Evolutionary conservation across 257 asterid species (phyloP).

Genomic region (Solanum ossicruentum): DNA sequence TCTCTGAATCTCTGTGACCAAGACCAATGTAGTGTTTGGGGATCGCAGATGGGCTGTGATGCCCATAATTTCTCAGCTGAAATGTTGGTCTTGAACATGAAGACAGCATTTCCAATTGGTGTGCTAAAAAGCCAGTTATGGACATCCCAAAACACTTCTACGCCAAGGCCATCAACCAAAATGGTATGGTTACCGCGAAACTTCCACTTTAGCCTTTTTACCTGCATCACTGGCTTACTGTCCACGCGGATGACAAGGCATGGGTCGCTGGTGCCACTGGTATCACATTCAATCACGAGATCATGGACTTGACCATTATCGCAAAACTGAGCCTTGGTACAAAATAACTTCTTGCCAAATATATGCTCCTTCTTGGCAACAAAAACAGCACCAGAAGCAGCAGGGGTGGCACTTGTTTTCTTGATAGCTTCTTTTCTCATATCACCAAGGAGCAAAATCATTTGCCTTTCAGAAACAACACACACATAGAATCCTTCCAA

Average conservation of each 20-base stretch:
- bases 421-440: conserved; percentile 29
- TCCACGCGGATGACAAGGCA: conserved; percentile 29
- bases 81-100: conserved; percentile 33
- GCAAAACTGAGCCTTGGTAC: conserved; percentile 21
- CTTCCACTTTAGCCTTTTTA: conserved; percentile 33
- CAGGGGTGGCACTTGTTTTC: conserved; percentile 20
- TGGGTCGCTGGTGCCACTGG: conserved; percentile 16
- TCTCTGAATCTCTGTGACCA: conserved; percentile 30
- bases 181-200: conserved; percentile 37
- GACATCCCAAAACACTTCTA: conserved; percentile 39
- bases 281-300: conserved; percentile 34
- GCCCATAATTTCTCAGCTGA: conserved; percentile 34
- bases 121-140: conserved; percentile 36
- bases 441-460: conserved; percentile 31
- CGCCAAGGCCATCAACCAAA: conserved; percentile 26
- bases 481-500: conserved; percentile 27
- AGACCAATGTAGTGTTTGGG: conserved; percentile 22
- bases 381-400: conserved; percentile 19
- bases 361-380: conserved; percentile 27
- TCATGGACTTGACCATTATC: conserved; percentile 24
- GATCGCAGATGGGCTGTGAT: conserved; percentile 23
- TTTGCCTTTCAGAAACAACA: conserved; percentile 26
- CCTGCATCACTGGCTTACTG: conserved; percentile 28
- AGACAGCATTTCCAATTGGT: conserved; percentile 20
- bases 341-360: conserved; percentile 29